Conservation (phyloP, 352 stramenopile genomes). For the Thalassiosira exigua region DNA sequence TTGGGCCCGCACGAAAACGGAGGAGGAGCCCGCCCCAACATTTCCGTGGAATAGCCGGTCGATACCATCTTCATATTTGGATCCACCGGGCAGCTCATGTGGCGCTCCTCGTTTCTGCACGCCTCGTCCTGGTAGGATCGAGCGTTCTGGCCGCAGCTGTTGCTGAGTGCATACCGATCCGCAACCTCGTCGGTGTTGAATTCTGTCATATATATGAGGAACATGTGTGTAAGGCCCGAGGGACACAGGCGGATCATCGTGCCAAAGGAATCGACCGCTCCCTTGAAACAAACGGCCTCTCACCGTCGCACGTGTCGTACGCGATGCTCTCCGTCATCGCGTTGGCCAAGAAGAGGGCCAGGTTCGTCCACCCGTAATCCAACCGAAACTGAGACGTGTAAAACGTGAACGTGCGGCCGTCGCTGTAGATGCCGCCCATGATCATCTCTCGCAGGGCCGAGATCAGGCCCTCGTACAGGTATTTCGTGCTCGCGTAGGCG, state of each 20-base stretch:
- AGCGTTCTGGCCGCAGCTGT: conserved; percentile 35
- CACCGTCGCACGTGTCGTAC: conserved; percentile 47
- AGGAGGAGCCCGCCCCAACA: conserved; percentile 2
- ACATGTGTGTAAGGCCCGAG: too few species aligned
- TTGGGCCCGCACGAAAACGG: conserved; percentile 45
- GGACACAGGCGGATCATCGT: too few species aligned
- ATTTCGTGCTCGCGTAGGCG: conserved; percentile 25
- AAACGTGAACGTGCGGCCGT: conserved; percentile 14
- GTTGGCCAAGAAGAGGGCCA: conserved; percentile 36
- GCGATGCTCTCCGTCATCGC: conserved; percentile 35
- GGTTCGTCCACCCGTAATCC: conserved; percentile 30
- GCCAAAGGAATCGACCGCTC: too few species aligned
- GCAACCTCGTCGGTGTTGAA: conserved; percentile 36
- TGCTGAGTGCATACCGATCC: conserved; percentile 43
- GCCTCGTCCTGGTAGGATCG: conserved; percentile 44
- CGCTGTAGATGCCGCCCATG: conserved; percentile 13
- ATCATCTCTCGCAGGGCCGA: conserved; percentile 28
- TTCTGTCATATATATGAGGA: too few species aligned
- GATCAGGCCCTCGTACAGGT: conserved; percentile 35
- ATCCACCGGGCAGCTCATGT: conserved; percentile 40
- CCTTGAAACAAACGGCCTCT: too few species aligned
- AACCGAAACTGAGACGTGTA: background rate
- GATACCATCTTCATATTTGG: conserved; percentile 29
- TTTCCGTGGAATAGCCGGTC: conserved; percentile 8
- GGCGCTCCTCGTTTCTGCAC: conserved; percentile 16